Evolutionary conservation across 345 rosid species (phyloP).

Genomic region (Populus euphratica): DNA sequence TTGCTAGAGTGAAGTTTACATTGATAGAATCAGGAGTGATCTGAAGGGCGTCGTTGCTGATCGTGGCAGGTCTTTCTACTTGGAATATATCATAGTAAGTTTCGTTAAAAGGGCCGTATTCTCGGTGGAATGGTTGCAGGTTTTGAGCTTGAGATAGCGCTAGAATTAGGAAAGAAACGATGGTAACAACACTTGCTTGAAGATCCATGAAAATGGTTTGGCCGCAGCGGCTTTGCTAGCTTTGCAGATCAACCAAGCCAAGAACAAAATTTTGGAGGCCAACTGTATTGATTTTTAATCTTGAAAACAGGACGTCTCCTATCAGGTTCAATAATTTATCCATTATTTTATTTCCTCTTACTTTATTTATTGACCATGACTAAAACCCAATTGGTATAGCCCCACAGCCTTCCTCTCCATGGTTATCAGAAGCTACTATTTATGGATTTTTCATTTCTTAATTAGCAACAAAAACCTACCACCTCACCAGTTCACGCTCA

Average conservation of each 20-base stretch:
- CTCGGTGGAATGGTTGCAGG: neutral
- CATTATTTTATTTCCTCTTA: too few species aligned
- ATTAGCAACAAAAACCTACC: too few species aligned
- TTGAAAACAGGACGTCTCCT: neutral
- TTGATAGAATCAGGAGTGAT: constrained; percentile 43
- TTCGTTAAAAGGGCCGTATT: constrained; percentile 32
- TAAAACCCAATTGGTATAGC: neutral
- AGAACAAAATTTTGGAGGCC: neutral
- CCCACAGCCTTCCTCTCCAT: neutral
- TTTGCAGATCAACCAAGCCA: neutral
- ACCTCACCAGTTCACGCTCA: too few species aligned
- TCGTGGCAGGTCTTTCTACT: constrained; percentile 18
- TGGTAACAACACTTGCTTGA: neutral
- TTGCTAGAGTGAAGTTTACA: constrained; percentile 21
- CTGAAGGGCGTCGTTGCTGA: constrained; percentile 46
- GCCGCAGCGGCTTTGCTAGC: neutral
- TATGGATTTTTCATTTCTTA: too few species aligned
- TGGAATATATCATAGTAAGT: constrained; percentile 14
- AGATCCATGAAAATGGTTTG: neutral
- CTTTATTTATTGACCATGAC: neutral
- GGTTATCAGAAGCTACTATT: too few species aligned
- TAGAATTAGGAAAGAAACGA: neutral
- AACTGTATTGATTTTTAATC: neutral
- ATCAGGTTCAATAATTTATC: neutral
- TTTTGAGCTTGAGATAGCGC: neutral